These are phyloP conservation scores for Spongospora subterranea DNA, from an alignment of 208 protist genomes.

Conservation along the genomic window DNA sequence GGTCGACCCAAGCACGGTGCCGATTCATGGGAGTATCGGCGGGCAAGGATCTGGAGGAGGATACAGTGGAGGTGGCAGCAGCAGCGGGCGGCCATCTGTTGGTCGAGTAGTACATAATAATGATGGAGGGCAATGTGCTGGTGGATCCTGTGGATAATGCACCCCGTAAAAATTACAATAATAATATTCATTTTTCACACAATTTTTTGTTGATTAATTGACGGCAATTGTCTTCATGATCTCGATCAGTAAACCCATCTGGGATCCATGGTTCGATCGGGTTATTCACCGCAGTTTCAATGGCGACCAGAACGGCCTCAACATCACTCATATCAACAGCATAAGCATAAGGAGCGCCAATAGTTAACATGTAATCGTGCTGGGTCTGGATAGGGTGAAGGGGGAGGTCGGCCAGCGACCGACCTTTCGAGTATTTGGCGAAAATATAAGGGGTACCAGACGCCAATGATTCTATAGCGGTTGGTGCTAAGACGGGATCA, in stretches of 20 bases:
- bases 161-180: not conserved
- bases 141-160: not conserved
- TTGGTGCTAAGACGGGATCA: constrained; percentile 35
- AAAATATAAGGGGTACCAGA: constrained; percentile 26
- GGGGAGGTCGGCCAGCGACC: not conserved
- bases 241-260: not conserved
- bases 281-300: not conserved
- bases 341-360: constrained; percentile 19
- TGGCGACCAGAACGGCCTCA: not conserved
- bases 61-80: not conserved
- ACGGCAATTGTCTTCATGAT: not conserved
- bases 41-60: not conserved
- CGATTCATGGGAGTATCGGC: too few species aligned
- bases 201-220: not conserved
- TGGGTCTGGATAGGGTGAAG: not conserved
- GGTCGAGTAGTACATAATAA: not conserved
- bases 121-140: not conserved
- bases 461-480: not conserved
- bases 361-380: not conserved
- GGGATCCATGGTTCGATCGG: not conserved
- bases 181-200: not conserved
- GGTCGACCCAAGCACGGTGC: constrained; percentile 8
- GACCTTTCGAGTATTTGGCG: not conserved
- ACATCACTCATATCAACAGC: constrained; percentile 17
- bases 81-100: not conserved